phyloP scores from a whole-genome alignment of 2,329 filamentous ascomycete genomes.

The Lizonia empirigonia region DNA sequence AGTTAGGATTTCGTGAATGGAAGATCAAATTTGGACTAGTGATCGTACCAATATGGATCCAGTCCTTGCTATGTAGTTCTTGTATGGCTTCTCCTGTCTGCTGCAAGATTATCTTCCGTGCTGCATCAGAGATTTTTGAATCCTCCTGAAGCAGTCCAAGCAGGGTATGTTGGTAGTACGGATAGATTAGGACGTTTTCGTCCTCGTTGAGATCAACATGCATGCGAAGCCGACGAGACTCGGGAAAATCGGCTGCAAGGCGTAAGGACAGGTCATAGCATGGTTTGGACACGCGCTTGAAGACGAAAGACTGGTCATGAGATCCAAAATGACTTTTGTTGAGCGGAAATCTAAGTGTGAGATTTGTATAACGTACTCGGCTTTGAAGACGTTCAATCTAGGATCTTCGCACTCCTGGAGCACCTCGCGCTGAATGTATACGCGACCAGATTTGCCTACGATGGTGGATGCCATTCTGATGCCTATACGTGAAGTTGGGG shows the following conservation, averaged over 20 bases:
- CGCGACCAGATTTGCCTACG: slow-evolving; percentile 46
- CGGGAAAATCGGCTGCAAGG: slow-evolving; percentile 41
- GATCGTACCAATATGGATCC: slow-evolving; percentile 45
- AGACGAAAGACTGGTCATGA: slow-evolving; percentile 38
- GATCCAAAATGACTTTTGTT: slow-evolving; percentile 31
- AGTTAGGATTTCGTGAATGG: slow-evolving; percentile 22
- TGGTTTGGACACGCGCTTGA: slow-evolving; percentile 40
- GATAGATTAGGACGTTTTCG: slow-evolving; percentile 44
- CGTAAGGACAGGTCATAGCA: slow-evolving; percentile 42
- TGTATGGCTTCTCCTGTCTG: slow-evolving; percentile 42
- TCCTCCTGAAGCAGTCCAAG: slow-evolving; percentile 44
- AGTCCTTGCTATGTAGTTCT: slow-evolving; percentile 47
- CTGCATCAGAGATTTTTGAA: slow-evolving; percentile 34
- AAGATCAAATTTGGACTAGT: slow-evolving; percentile 17
- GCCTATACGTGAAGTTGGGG: slow-evolving; percentile 26
- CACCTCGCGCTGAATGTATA: slow-evolving; percentile 42
- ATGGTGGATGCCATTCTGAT: slow-evolving; percentile 45
- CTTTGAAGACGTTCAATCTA: slow-evolving; percentile 42
- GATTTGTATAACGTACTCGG: slow-evolving; percentile 38
- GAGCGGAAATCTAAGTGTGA: slow-evolving; percentile 15
- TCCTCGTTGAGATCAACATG: slow-evolving; percentile 45
- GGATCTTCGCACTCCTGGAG: slow-evolving; percentile 38
- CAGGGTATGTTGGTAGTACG: slow-evolving; percentile 43
- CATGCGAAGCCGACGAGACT: slow-evolving; percentile 45
- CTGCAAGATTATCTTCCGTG: slow-evolving; percentile 45